phyloP scores from a whole-genome alignment of 257 asterid species.

The Solanum ossicruentum region DNA sequence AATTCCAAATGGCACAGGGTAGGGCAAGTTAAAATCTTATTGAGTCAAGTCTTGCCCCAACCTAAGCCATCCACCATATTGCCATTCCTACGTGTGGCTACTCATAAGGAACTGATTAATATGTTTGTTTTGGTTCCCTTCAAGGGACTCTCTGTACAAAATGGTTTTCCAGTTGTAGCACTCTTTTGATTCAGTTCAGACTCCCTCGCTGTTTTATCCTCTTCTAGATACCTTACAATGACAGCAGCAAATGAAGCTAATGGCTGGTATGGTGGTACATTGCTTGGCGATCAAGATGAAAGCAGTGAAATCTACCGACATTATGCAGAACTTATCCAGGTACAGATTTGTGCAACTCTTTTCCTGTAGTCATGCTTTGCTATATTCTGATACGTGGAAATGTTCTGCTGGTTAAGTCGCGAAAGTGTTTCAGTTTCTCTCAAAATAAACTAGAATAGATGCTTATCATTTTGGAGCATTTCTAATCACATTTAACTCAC shows the following conservation, averaged over 20 bases:
- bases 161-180: neutral
- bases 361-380: neutral
- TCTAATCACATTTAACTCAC: neutral
- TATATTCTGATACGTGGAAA: neutral
- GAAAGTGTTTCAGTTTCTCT: neutral
- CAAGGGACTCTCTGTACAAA: neutral
- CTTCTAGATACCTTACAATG: constrained; percentile 68
- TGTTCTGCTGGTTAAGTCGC: neutral
- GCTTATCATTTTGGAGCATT: neutral
- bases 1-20: too few relatives aligned
- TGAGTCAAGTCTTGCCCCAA: too few relatives aligned
- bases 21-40: too few relatives aligned
- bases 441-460: neutral
- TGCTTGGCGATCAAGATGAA: constrained; percentile 90
- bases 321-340: constrained; percentile 94
- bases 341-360: constrained; percentile 2
- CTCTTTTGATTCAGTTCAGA: neutral
- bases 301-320: constrained; percentile 69
- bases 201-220: neutral
- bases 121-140: neutral
- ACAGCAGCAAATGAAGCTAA: constrained; percentile 67
- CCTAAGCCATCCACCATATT: too few relatives aligned
- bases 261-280: constrained; percentile 96
- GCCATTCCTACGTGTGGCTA: neutral
- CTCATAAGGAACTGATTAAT: neutral